Evolutionary conservation across 176 grass and related monocot genomes (phyloP).

Genomic region (Zoysia japonica): DNA sequence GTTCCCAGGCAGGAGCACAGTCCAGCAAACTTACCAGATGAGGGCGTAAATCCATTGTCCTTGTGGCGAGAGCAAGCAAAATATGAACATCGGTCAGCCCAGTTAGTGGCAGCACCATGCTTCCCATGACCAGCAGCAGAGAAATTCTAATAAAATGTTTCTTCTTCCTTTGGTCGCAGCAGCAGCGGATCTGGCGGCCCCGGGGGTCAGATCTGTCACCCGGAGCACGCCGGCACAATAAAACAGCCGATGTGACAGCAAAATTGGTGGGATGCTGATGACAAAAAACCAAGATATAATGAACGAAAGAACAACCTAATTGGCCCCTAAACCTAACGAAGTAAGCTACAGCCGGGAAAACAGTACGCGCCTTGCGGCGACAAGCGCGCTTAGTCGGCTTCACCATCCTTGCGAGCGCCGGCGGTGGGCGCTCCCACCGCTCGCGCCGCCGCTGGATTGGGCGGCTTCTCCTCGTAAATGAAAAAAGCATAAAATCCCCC

Average conservation of each 20-base stretch:
- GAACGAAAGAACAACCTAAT: neutral
- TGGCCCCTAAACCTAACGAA: conserved; percentile 25
- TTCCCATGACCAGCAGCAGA: neutral
- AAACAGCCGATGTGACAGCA: conserved; percentile 16
- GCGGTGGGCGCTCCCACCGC: neutral
- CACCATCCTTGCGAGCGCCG: neutral
- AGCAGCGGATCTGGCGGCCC: neutral
- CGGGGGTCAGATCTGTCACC: neutral
- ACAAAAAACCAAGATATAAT: neutral
- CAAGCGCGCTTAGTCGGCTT: neutral
- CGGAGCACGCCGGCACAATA: neutral
- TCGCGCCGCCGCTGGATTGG: neutral
- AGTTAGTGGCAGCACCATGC: neutral
- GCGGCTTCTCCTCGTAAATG: conserved; percentile 25
- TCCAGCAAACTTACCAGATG: neutral
- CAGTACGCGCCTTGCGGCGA: neutral
- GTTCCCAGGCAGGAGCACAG: neutral
- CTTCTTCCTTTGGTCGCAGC: neutral
- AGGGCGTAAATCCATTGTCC: too few species aligned
- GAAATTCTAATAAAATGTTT: neutral
- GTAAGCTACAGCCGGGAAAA: neutral
- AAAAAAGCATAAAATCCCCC: conserved; percentile 58
- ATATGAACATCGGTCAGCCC: neutral
- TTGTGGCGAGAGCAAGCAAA: too few species aligned
- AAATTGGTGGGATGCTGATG: neutral